A percentile compares a stretch with the other conserved stretches of the same genome.
phyloP scores from a whole-genome alignment of 192 early-diverging fungal species.

The Cetraspora pellucida region DNA sequence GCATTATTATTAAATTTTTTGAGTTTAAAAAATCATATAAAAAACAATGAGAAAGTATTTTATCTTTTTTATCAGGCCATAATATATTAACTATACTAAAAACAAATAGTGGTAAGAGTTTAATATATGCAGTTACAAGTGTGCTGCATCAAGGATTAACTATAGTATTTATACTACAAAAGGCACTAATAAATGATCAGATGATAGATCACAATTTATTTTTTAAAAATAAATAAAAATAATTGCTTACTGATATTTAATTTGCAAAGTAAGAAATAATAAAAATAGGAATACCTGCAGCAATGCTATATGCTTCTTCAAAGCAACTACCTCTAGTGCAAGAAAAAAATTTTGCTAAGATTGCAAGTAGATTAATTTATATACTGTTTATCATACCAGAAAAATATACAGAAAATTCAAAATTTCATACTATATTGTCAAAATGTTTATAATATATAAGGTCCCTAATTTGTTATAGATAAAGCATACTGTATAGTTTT shows the following conservation, averaged over 20 bases:
- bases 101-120: not conserved
- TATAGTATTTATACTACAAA: too few relatives aligned
- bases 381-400: not conserved
- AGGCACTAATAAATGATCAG: too few relatives aligned
- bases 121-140: slow-evolving; percentile 11
- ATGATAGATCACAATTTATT: too few relatives aligned
- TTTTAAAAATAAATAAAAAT: too few relatives aligned
- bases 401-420: slow-evolving; percentile 4
- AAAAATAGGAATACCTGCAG: slow-evolving; percentile 10
- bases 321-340: not conserved
- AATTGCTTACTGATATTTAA: too few relatives aligned
- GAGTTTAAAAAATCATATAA: not conserved
- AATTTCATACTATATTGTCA: not conserved
- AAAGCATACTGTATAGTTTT: slow-evolving; percentile 9
- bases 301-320: slow-evolving; percentile 10
- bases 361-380: not conserved
- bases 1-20: slow-evolving; percentile 6
- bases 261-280: not conserved
- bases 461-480: slow-evolving; percentile 3
- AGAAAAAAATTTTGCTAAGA: slow-evolving; percentile 1
- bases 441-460: not conserved
- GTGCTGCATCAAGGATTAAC: not conserved
- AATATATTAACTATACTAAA: slow-evolving; percentile 6
- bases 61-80: slow-evolving; percentile 1
- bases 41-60: slow-evolving; percentile 1